phyloP scores from a whole-genome alignment of 192 early-diverging fungal species.

The Phlyctochytrium planicorne region DNA sequence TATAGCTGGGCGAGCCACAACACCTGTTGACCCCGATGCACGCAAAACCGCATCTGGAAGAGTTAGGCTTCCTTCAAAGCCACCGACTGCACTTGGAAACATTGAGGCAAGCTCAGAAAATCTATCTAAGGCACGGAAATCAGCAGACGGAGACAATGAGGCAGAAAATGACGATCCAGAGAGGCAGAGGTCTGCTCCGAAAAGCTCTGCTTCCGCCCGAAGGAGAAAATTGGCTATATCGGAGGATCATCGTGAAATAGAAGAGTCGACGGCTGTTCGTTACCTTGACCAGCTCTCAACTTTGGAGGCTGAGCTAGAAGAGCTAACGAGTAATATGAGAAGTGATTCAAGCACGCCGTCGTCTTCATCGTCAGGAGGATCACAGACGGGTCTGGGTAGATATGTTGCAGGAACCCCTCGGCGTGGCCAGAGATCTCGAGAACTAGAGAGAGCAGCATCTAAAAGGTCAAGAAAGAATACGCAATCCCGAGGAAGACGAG shows the following conservation, averaged over 20 bases:
- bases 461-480: not conserved
- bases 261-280: constrained; percentile 26
- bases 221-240: not conserved
- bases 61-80: not conserved
- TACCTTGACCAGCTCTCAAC: constrained; percentile 47
- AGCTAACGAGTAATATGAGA: constrained; percentile 25
- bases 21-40: not conserved
- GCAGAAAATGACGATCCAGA: not conserved
- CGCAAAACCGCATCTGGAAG: not conserved
- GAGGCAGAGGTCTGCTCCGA: not conserved
- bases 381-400: constrained; percentile 4
- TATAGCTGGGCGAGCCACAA: not conserved
- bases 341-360: not conserved
- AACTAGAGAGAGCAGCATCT: not conserved
- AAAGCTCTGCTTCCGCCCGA: constrained; percentile 2
- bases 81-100: no score
- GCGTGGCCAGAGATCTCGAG: not conserved
- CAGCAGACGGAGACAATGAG: not conserved
- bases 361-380: constrained; percentile 12
- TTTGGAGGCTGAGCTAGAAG: constrained; percentile 50
- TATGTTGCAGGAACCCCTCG: constrained; percentile 24
- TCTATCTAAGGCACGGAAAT: constrained; percentile 1
- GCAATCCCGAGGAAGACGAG: not conserved
- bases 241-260: constrained; percentile 3
- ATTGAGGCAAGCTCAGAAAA: no score